Conservation (phyloP, 495 filamentous ascomycete genomes). For the Penicillium malachiteum region DNA sequence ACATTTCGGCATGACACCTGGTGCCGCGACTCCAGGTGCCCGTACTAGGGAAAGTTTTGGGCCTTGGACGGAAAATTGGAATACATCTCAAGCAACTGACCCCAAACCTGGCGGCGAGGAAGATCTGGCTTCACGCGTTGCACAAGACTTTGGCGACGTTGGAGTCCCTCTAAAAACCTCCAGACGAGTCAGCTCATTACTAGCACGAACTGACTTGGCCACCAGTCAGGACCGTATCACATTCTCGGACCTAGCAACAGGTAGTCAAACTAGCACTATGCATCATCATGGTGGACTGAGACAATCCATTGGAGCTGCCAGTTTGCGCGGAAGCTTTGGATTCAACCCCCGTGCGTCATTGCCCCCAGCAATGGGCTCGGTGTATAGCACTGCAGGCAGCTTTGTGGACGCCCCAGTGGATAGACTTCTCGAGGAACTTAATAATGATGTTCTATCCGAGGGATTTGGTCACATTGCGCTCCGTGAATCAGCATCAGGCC, state of each 20-base stretch:
- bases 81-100: slow-evolving; percentile 31
- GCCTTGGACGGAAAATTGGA: slow-evolving; percentile 36
- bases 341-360: slow-evolving; percentile 45
- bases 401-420: slow-evolving; percentile 69
- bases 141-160: slow-evolving; percentile 70
- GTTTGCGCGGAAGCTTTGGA: slow-evolving; percentile 59
- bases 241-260: slow-evolving; percentile 66
- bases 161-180: slow-evolving; percentile 71
- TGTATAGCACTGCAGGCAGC: slow-evolving; percentile 49
- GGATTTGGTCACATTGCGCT: slow-evolving; percentile 69
- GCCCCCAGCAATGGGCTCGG: slow-evolving; percentile 40
- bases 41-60: slow-evolving; percentile 61
- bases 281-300: slow-evolving; percentile 55
- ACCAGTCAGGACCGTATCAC: slow-evolving; percentile 69
- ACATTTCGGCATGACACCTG: slow-evolving; percentile 74
- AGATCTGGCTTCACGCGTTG: slow-evolving; percentile 69
- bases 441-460: slow-evolving; percentile 60
- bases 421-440: slow-evolving; percentile 69
- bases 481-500: slow-evolving; percentile 66
- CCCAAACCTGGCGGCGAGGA: slow-evolving; percentile 45
- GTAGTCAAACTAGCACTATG: slow-evolving; percentile 44
- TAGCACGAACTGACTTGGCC: slow-evolving; percentile 87
- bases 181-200: slow-evolving; percentile 84
- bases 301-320: slow-evolving; percentile 73
- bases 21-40: slow-evolving; percentile 73